Evolutionary conservation across 176 grass and related monocot species (phyloP).

Genomic region (Musa itinerans): DNA sequence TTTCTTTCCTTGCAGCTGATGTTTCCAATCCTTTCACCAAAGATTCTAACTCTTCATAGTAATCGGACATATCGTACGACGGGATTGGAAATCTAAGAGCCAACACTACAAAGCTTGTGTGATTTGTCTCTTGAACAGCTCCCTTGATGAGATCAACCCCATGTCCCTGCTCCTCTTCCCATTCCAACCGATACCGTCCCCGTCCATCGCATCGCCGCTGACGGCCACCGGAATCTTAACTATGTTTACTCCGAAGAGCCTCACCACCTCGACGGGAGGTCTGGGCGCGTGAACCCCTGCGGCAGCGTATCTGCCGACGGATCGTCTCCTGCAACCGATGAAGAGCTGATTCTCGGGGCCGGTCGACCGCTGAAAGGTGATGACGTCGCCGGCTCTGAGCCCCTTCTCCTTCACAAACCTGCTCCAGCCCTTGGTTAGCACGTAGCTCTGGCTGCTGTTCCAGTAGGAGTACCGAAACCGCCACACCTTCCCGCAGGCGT

Average conservation of each 20-base stretch:
- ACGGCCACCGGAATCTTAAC: not conserved
- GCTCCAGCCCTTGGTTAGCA: constrained; percentile 22
- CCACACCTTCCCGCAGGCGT: constrained; percentile 6
- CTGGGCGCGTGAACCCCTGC: not conserved
- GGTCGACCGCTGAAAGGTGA: not conserved
- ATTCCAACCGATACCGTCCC: not conserved
- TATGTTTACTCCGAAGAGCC: constrained; percentile 6
- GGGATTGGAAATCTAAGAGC: too few species aligned
- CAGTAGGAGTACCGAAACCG: constrained; percentile 19
- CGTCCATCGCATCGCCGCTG: not conserved
- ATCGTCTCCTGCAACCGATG: not conserved
- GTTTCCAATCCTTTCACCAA: too few species aligned
- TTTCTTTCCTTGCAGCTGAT: too few species aligned
- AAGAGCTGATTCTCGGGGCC: not conserved
- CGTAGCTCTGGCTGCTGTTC: constrained; percentile 24
- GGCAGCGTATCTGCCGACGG: not conserved
- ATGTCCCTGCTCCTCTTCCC: not conserved
- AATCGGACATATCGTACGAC: too few species aligned
- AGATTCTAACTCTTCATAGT: too few species aligned
- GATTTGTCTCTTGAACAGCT: too few species aligned
- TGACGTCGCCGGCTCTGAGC: not conserved
- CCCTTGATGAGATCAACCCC: too few species aligned
- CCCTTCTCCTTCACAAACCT: constrained; percentile 18
- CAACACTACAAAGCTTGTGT: too few species aligned
- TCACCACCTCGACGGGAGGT: not conserved